Evolutionary conservation across 176 grass and related monocot genomes (phyloP).

Genomic region (Eleusine indica): DNA sequence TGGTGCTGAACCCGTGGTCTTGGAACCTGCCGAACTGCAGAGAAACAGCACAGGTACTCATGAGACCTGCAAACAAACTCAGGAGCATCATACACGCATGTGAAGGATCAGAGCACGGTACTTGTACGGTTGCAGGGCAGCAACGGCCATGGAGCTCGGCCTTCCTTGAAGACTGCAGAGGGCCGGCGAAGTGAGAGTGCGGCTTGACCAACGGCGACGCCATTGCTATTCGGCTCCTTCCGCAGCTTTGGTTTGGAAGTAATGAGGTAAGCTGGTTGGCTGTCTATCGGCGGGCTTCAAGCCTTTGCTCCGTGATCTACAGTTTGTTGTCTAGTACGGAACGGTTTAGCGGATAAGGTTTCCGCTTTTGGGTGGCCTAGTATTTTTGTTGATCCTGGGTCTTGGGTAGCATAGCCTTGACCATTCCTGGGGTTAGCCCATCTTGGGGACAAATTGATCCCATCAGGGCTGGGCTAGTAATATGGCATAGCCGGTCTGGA

Average conservation of each 20-base stretch:
- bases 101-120: conserved; percentile 10
- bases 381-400: not conserved
- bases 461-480: too few species aligned
- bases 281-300: not conserved
- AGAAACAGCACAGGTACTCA: not conserved
- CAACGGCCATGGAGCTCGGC: conserved; percentile 26
- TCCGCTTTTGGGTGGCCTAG: not conserved
- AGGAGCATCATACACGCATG: conserved; percentile 5
- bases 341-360: not conserved
- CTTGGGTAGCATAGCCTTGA: not conserved
- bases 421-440: not conserved
- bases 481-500: too few species aligned
- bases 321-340: not conserved
- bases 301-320: not conserved
- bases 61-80: conserved; percentile 5
- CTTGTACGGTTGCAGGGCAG: conserved; percentile 29
- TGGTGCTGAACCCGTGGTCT: conserved; percentile 1
- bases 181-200: conserved; percentile 41
- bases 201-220: conserved; percentile 56
- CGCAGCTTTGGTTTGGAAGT: not conserved
- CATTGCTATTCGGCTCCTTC: conserved; percentile 46
- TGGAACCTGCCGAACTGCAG: conserved; percentile 40
- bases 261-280: not conserved
- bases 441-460: too few species aligned
- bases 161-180: conserved; percentile 26